Percentiles rank a stretch among this genome's conserved stretches.
phyloP scores from a whole-genome alignment of 169 alveolate species.

The Plasmodium berghei region DNA sequence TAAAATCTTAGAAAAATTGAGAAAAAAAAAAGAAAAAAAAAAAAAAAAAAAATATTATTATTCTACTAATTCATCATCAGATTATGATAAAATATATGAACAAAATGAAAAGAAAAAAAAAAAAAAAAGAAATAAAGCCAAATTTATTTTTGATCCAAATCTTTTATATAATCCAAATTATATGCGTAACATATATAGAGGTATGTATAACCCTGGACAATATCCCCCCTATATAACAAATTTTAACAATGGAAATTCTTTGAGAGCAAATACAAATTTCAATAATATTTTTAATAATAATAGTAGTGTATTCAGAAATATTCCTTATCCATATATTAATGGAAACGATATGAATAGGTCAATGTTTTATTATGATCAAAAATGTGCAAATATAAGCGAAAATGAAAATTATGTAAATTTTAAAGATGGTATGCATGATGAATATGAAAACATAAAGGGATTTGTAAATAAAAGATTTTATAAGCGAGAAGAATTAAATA shows the following conservation, averaged over 20 bases:
- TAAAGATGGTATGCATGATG: background rate
- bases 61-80: slow-evolving; percentile 27
- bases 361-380: slow-evolving; percentile 3
- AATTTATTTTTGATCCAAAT: slow-evolving; percentile 29
- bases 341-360: background rate
- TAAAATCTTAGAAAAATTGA: too few relatives aligned
- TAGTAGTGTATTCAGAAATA: background rate
- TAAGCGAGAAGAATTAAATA: slow-evolving; percentile 3
- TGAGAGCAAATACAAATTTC: background rate
- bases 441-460: background rate
- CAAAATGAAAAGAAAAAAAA: slow-evolving; percentile 22
- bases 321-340: background rate
- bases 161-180: slow-evolving; percentile 27
- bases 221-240: background rate
- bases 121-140: background rate
- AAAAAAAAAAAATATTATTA: slow-evolving; percentile 46
- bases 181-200: slow-evolving; percentile 9
- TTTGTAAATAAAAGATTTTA: background rate
- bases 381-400: background rate
- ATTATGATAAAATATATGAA: slow-evolving; percentile 6
- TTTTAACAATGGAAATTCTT: background rate
- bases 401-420: background rate
- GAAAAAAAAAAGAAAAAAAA: slow-evolving; percentile 14
- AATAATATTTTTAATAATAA: background rate
- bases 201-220: background rate